Evolutionary conservation across 306 rosid species (phyloP).

Genomic region (Rubus idaeus): DNA sequence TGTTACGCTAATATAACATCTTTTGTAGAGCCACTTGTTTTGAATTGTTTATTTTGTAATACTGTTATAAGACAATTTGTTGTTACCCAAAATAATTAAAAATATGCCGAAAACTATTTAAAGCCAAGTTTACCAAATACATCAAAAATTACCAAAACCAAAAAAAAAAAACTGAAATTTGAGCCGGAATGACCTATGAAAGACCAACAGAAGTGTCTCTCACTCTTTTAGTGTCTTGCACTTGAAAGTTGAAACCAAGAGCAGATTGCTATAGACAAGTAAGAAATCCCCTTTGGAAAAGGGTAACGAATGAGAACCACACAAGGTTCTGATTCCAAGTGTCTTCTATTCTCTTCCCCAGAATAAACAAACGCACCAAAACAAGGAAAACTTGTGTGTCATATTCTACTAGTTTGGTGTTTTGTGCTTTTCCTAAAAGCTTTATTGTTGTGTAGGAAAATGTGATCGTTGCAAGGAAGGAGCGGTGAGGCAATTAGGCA

Average conservation of each 20-base stretch:
- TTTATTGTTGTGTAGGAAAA: not conserved
- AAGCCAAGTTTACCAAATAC: no score
- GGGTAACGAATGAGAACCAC: not conserved
- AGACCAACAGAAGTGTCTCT: not conserved
- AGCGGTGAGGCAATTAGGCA: not conserved
- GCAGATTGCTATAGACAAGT: not conserved
- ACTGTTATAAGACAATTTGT: no score
- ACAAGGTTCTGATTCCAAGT: not conserved
- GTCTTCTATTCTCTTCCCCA: not conserved
- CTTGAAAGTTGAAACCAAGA: conserved; percentile 1
- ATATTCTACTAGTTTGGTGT: not conserved
- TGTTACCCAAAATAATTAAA: no score
- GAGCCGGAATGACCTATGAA: no score
- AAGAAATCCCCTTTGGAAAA: not conserved
- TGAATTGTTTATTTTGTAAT: no score
- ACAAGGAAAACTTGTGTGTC: not conserved
- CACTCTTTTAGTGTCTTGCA: not conserved
- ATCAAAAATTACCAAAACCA: no score
- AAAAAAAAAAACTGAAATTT: no score
- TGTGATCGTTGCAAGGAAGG: not conserved
- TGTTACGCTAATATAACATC: no score
- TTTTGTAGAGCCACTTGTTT: no score
- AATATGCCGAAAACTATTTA: no score
- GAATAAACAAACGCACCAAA: not conserved
- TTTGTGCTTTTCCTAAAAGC: not conserved